Evolutionary conservation across 495 filamentous ascomycete genomes (phyloP).

Genomic region (Tuber melanosporum): DNA sequence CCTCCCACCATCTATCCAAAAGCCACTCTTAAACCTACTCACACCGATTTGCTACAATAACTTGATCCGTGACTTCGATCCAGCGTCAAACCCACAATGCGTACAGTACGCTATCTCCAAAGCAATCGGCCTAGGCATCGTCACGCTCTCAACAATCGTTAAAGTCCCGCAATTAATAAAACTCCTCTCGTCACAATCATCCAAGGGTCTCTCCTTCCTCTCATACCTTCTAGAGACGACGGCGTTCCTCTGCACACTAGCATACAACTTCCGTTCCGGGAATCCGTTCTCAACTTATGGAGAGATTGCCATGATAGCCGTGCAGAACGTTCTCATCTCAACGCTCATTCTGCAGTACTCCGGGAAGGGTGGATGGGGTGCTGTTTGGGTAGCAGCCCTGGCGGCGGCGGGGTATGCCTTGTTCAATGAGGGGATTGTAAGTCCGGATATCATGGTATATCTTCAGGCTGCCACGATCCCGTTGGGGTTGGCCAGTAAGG

Average conservation of each 20-base stretch:
- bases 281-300: conserved; percentile 96
- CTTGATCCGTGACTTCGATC: conserved; percentile 73
- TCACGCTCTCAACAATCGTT: conserved; percentile 77
- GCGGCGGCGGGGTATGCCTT: conserved; percentile 60
- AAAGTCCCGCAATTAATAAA: conserved; percentile 96
- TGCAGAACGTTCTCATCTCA: conserved; percentile 83
- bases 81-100: conserved; percentile 61
- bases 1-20: conserved; percentile 69
- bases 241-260: conserved; percentile 74
- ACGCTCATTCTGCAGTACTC: conserved; percentile 75
- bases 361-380: conserved; percentile 56
- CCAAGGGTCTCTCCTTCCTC: conserved; percentile 77
- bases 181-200: conserved; percentile 68
- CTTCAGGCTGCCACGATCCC: conserved; percentile 80
- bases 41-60: conserved; percentile 75
- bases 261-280: conserved; percentile 80
- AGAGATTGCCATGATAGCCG: conserved; percentile 82
- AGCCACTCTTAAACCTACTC: conserved; percentile 70
- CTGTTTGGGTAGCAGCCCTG: conserved; percentile 67
- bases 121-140: conserved; percentile 84
- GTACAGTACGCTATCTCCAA: conserved; percentile 84
- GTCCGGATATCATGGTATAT: conserved; percentile 61
- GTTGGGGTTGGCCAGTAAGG: conserved; percentile 76
- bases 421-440: conserved; percentile 61
- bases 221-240: conserved; percentile 86